Percentiles rank a stretch among this genome's conserved stretches.
Evolutionary conservation across 805 yeast genomes (phyloP).

Genomic region (Jamesozyma lodderae): DNA sequence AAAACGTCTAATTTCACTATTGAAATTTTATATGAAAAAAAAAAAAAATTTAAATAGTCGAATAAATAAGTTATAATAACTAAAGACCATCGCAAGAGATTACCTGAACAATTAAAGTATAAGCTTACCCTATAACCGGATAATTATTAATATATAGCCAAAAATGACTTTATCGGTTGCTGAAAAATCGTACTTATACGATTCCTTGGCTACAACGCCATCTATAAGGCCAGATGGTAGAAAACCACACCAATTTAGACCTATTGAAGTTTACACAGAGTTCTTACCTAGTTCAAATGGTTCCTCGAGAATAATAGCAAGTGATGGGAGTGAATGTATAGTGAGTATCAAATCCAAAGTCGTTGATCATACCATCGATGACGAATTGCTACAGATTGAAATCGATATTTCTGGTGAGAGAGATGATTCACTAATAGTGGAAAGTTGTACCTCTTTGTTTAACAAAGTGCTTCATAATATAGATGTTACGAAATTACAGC

Average conservation of each 20-base stretch:
- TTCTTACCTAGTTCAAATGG: constrained; percentile 87
- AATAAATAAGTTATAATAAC: no score
- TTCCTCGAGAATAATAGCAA: constrained; percentile 73
- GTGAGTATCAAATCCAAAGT: constrained; percentile 87
- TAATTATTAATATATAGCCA: no score
- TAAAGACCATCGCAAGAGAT: no score
- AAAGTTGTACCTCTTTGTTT: constrained; percentile 53
- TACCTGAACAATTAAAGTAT: no score
- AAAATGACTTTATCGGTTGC: constrained; percentile 64
- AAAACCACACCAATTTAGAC: constrained; percentile 63
- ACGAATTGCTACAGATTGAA: constrained; percentile 59
- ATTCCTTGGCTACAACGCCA: constrained; percentile 52
- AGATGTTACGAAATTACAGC: constrained; percentile 42
- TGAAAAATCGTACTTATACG: constrained; percentile 66
- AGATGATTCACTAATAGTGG: constrained; percentile 66
- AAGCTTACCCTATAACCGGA: no score
- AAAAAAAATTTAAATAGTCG: no score
- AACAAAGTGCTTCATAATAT: constrained; percentile 30
- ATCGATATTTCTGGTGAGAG: constrained; percentile 73
- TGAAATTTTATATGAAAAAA: no score
- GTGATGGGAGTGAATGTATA: constrained; percentile 90
- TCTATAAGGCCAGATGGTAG: constrained; percentile 85
- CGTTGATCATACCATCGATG: constrained; percentile 38
- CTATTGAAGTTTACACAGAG: constrained; percentile 71
- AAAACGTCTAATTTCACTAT: no score